Evolutionary conservation across 108 stramenopile genomes (phyloP).

Genomic region (Cyclostephanos invisitatus): DNA sequence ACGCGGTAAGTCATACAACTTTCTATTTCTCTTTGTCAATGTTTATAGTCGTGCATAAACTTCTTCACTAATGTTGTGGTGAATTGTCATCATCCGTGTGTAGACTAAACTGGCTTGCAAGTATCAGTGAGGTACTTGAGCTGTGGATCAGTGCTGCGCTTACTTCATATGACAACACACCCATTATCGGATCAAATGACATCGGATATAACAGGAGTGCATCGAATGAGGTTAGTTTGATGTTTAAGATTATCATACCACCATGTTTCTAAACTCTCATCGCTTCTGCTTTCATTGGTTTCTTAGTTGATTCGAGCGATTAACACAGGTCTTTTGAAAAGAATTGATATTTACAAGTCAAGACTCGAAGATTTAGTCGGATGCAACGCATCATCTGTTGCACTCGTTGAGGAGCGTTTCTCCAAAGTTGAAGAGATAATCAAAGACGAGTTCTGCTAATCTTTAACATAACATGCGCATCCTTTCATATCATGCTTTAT

Average conservation of each 20-base stretch:
- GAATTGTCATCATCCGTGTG: conserved; percentile 12
- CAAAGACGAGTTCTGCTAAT: conserved; percentile 23
- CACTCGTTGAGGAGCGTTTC: conserved; percentile 37
- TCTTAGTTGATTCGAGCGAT: conserved; percentile 46
- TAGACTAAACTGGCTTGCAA: conserved; percentile 46
- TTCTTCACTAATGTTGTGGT: neutral
- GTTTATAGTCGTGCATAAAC: neutral
- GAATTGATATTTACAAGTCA: conserved; percentile 51
- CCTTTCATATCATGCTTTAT: neutral
- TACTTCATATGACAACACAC: conserved; percentile 7
- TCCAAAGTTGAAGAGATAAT: conserved; percentile 42
- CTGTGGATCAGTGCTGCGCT: conserved; percentile 50
- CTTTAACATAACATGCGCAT: neutral
- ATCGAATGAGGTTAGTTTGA: conserved; percentile 25
- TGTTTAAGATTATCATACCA: neutral
- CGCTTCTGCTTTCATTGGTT: neutral
- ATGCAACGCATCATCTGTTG: conserved; percentile 6
- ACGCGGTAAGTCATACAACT: conserved; percentile 28
- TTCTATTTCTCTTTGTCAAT: neutral
- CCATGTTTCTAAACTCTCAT: neutral
- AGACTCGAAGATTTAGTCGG: conserved; percentile 39
- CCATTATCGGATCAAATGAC: conserved; percentile 10
- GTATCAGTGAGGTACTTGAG: conserved; percentile 52
- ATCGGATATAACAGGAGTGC: conserved; percentile 20
- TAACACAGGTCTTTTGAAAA: conserved; percentile 36